Percentiles rank a stretch among this genome's conserved stretches.
Conservation (phyloP, 495 filamentous ascomycete species). For the Trichoderma reesei region DNA sequence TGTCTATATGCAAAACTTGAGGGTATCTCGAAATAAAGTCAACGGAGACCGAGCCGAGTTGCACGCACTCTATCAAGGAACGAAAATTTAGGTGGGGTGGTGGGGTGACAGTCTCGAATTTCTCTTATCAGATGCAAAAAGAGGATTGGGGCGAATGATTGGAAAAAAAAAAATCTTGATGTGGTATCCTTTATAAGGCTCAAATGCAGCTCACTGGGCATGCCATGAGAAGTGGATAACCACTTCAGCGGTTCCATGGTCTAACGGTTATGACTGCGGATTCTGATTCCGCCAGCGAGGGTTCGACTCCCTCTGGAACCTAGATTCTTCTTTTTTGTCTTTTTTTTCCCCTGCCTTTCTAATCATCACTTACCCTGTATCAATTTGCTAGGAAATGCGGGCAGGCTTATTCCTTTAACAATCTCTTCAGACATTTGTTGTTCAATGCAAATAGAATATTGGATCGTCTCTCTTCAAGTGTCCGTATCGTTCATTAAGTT, state of each 20-base stretch:
- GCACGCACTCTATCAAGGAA: not conserved
- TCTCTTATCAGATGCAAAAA: not conserved
- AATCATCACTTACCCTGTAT: no score
- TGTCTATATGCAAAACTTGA: not conserved
- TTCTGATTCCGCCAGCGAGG: slow-evolving; percentile 9
- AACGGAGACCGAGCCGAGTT: not conserved
- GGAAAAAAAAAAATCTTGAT: not conserved
- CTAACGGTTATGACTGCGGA: slow-evolving; percentile 8
- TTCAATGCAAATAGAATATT: no score
- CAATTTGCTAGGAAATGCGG: no score
- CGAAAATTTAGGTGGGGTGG: slow-evolving; percentile 12
- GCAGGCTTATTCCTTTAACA: no score
- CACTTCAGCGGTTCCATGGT: not conserved
- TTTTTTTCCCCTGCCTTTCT: not conserved
- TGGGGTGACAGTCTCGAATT: not conserved
- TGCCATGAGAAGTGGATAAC: not conserved
- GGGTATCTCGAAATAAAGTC: not conserved
- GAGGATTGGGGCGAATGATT: not conserved
- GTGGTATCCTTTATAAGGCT: not conserved
- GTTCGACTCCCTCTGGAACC: slow-evolving; percentile 7
- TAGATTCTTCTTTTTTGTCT: not conserved
- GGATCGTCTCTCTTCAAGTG: no score
- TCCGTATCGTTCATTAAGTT: no score
- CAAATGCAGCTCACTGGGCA: not conserved
- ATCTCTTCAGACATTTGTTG: no score